A percentile compares a stretch with the other conserved stretches of the same genome.
Conservation (phyloP, 2,329 filamentous ascomycete genomes). For the Hypoxylon sp. region DNA sequence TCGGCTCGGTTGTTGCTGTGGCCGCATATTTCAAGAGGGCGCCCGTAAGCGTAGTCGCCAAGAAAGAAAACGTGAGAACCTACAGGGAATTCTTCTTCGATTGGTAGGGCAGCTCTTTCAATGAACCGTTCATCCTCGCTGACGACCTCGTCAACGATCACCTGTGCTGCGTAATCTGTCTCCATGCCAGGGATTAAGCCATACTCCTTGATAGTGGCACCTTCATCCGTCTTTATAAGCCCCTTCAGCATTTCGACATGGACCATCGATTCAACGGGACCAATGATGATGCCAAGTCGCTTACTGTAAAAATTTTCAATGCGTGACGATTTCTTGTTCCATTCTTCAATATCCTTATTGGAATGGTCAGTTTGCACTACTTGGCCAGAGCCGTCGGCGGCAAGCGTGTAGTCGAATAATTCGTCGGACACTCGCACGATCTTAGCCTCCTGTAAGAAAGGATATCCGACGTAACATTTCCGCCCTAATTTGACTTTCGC, state of each 20-base stretch:
- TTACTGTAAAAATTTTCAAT: constrained; percentile 93
- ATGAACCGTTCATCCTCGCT: constrained; percentile 95
- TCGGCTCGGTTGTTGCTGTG: constrained; percentile 83
- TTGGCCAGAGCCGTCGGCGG: constrained; percentile 72
- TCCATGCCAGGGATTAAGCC: constrained; percentile 87
- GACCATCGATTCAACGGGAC: constrained; percentile 88
- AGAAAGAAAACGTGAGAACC: constrained; percentile 91
- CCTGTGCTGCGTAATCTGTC: constrained; percentile 90
- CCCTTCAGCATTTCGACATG: constrained; percentile 96
- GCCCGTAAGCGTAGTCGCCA: constrained; percentile 92
- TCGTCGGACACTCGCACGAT: constrained; percentile 92
- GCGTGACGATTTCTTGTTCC: constrained; percentile 84
- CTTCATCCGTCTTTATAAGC: constrained; percentile 89
- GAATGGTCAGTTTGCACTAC: constrained; percentile 79
- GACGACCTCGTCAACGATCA: constrained; percentile 88
- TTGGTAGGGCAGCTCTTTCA: constrained; percentile 87
- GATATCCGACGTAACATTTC: constrained; percentile 91
- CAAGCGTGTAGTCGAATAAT: constrained; percentile 87
- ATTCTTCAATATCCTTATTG: constrained; percentile 83
- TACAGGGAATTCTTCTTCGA: constrained; percentile 91
- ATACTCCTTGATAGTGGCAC: constrained; percentile 93
- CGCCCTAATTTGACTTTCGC: constrained; percentile 87
- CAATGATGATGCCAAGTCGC: constrained; percentile 88
- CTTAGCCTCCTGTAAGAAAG: constrained; percentile 94
- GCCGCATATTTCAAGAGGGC: constrained; percentile 85